Base-by-base conservation (phyloP, 345 rosid species). In the Rhizophora mangle region DNA sequence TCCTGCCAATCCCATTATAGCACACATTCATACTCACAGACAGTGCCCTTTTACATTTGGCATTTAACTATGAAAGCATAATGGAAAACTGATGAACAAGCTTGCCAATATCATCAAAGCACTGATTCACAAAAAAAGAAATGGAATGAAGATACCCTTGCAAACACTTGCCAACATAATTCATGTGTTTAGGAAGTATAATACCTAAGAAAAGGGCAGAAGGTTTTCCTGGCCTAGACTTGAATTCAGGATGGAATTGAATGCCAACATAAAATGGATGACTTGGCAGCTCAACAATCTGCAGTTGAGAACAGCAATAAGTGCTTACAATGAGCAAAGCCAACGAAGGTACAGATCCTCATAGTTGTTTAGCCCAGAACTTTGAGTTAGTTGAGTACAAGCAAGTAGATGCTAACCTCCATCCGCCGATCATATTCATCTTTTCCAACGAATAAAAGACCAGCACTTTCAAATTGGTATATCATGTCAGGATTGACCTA, bases 201-300 rank as follows among this genome's bases (percentile, higher is more conserved):
- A 49, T 80, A 95, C 99, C 99, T 83, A 86, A 75, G 77, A 95
- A 95, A 63, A 86, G 68, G 68, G 99, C 84, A 63, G 99, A 95
- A 51, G 99, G 96, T 60, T 90, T 86, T 77, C 91, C 96, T 0
- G 99, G 98, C 72, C 98, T 92, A 63, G 98, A 95, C 80, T 90
- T 95, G 71, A 86, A 95, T 80, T 95, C 99, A 0, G 99, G 99
- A 72, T 95, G 99, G 71, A 95, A 95, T 83, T 95, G 99, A 64
- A 80, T 93, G n/a, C 79, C 89, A 16, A 89, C 78, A 72, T 81
- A 86, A 76, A 84, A 89, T 11, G 91, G 91, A 81, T 86, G 91
- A 29, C 68, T 78, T n/a, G 73, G 77, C 54, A 89, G 73, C 75
- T 89, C 91, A 36, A 89, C 78, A 65, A 89, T 67, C 91, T 89